Evolutionary conservation across 495 filamentous ascomycete species (phyloP).

Genomic region (Penicillium paxilli): DNA sequence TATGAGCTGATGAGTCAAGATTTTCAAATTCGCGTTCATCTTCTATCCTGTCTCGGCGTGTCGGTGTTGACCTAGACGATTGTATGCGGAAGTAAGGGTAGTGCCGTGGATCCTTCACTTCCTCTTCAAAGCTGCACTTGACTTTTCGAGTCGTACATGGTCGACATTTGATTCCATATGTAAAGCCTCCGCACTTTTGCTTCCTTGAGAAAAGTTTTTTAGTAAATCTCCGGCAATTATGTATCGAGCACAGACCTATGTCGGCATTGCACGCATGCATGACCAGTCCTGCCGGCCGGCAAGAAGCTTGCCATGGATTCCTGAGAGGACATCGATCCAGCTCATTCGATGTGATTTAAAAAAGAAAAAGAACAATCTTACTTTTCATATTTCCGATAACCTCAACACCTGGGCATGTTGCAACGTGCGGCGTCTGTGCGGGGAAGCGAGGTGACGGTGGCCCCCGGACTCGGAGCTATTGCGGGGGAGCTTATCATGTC

Average conservation of each 20-base stretch:
- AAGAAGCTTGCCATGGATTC: not conserved
- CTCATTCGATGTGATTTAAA: not conserved
- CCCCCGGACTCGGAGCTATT: not conserved
- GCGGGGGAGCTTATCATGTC: not conserved
- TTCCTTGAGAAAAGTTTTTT: not conserved
- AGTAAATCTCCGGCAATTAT: too few relatives aligned
- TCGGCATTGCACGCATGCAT: slow-evolving; percentile 4
- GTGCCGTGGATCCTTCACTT: not conserved
- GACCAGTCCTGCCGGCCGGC: not conserved
- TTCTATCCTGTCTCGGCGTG: not conserved
- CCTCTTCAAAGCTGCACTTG: slow-evolving; percentile 6
- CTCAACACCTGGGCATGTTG: not conserved
- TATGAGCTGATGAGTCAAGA: not conserved
- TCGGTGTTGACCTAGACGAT: not conserved
- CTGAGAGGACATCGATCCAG: not conserved
- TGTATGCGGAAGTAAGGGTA: not conserved
- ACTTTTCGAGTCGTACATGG: slow-evolving; percentile 4
- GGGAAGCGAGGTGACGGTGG: not conserved
- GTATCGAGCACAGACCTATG: not conserved
- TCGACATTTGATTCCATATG: slow-evolving; percentile 2
- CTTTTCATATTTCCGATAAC: not conserved
- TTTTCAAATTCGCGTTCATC: not conserved
- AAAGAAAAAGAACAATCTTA: not conserved
- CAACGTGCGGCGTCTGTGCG: not conserved
- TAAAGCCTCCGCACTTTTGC: slow-evolving; percentile 6